Conservation (phyloP, 352 stramenopile genomes). For the Phytophthora colocasiae region DNA sequence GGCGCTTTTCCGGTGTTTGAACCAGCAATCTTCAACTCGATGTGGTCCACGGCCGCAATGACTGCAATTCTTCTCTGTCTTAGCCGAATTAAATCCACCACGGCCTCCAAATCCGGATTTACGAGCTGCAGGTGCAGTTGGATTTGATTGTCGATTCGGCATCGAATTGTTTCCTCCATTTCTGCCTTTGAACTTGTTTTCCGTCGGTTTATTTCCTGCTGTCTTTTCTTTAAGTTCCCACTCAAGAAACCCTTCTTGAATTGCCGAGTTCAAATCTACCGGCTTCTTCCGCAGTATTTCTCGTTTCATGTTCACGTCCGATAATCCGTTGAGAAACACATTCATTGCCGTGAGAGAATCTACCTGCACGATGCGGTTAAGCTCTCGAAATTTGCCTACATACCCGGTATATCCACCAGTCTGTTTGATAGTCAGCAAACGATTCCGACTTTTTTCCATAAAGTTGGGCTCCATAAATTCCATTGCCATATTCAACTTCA, state of each 20-base stretch:
- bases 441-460: conserved; percentile 8
- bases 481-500: conserved; percentile 6
- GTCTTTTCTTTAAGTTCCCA: conserved; percentile 8
- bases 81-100: background rate
- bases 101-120: background rate
- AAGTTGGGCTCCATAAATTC: conserved; percentile 29
- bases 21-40: conserved; percentile 1
- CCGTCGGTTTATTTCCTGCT: background rate
- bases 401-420: conserved; percentile 19
- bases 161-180: background rate
- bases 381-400: conserved; percentile 23
- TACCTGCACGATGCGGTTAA: conserved; percentile 17
- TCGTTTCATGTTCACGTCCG: conserved; percentile 13
- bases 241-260: conserved; percentile 22
- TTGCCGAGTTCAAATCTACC: conserved; percentile 2
- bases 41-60: background rate
- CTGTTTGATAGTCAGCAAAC: conserved; percentile 16
- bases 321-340: conserved; percentile 23
- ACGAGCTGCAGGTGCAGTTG: background rate
- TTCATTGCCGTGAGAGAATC: conserved; percentile 14
- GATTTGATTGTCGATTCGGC: no score
- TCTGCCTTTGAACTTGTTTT: background rate
- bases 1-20: background rate
- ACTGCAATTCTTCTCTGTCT: background rate
- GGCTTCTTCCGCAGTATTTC: conserved; percentile 17